Percentiles rank a stretch among this genome's conserved stretches.
Evolutionary conservation across 192 early-diverging fungal genomes (phyloP).

Genomic region (Linnemannia exigua): DNA sequence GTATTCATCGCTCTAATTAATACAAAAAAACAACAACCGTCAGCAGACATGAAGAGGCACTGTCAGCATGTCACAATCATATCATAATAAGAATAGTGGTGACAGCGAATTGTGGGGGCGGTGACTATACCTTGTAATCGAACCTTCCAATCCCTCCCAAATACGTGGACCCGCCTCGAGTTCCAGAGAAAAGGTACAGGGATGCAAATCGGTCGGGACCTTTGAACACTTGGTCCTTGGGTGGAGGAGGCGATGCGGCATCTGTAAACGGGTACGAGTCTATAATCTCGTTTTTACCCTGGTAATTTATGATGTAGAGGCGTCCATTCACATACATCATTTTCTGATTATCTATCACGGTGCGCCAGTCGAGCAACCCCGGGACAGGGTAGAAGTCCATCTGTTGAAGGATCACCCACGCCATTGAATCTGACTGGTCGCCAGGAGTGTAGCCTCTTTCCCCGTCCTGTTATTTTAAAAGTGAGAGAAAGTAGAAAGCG

Average conservation of each 20-base stretch:
- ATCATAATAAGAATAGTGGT: background rate
- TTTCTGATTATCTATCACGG: background rate
- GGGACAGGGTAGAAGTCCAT: background rate
- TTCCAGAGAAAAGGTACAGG: background rate
- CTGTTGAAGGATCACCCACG: no score
- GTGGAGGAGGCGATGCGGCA: background rate
- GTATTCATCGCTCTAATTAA: background rate
- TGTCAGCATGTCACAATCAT: background rate
- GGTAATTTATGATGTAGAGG: background rate
- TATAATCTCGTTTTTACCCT: background rate
- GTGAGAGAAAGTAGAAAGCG: no score
- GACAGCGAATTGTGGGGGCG: background rate
- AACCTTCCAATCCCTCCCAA: background rate
- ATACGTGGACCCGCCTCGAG: background rate
- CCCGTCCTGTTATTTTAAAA: no score
- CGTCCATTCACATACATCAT: background rate
- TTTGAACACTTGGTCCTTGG: background rate
- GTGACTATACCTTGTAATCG: background rate
- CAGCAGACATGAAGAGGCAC: no score
- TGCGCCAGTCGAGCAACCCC: no score
- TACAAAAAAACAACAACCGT: no score
- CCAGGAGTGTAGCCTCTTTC: no score
- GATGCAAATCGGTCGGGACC: background rate
- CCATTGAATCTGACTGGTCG: no score
- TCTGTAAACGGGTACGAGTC: background rate